A percentile compares a stretch with the other conserved stretches of the same genome.
Evolutionary conservation across 306 rosid species (phyloP).

Genomic region (Vicia faba): DNA sequence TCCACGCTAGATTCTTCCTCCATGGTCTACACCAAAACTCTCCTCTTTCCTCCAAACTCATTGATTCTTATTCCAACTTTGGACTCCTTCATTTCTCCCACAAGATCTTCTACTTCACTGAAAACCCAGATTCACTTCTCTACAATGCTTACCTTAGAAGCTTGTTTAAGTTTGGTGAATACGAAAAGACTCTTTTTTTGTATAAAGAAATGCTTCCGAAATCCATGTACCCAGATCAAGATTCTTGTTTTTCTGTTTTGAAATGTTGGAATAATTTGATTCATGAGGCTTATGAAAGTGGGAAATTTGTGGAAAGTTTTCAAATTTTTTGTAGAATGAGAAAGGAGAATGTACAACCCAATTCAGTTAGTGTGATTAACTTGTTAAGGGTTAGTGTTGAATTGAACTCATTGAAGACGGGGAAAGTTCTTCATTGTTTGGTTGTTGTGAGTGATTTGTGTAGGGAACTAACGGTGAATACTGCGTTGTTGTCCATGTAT

Average conservation of each 20-base stretch:
- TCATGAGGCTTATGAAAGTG: constrained; percentile 47
- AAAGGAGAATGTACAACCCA: constrained; percentile 42
- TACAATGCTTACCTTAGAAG: constrained; percentile 48
- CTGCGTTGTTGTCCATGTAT: constrained; percentile 74
- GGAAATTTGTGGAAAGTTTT: constrained; percentile 43
- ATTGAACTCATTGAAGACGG: constrained; percentile 48
- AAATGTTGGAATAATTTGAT: constrained; percentile 51
- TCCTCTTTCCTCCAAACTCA: constrained; percentile 56
- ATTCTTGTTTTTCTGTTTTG: constrained; percentile 50
- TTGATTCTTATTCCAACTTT: constrained; percentile 60
- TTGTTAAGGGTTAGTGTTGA: constrained; percentile 53
- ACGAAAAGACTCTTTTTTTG: constrained; percentile 47
- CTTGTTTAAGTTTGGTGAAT: constrained; percentile 46
- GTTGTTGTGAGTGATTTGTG: constrained; percentile 50
- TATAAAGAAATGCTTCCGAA: constrained; percentile 58
- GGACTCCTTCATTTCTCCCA: constrained; percentile 49
- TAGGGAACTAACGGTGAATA: constrained; percentile 55
- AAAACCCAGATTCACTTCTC: constrained; percentile 46
- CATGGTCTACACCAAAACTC: constrained; percentile 73
- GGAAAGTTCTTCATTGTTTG: constrained; percentile 54
- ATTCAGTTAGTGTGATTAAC: constrained; percentile 44
- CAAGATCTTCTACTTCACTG: constrained; percentile 47
- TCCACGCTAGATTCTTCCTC: constrained; percentile 73
- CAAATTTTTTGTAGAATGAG: constrained; percentile 47
- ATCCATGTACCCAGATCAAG: constrained; percentile 53